Conservation (phyloP, 73 alveolate species). For the Paramecium caudatum region DNA sequence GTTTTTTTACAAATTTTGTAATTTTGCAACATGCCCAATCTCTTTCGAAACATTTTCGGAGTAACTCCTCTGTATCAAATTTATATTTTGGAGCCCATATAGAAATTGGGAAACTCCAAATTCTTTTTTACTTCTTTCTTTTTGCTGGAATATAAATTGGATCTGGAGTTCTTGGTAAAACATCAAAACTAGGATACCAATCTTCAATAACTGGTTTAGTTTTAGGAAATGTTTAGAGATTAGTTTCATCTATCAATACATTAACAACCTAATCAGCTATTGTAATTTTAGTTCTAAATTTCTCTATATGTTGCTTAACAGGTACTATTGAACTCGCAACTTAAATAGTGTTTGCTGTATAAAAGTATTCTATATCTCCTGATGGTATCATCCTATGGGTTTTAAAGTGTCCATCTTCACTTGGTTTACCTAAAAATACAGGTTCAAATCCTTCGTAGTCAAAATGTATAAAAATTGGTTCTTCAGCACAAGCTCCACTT, state of each 20-base stretch:
- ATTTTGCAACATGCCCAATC: slow-evolving; percentile 75
- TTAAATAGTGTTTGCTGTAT: slow-evolving; percentile 58
- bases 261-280: slow-evolving; percentile 37
- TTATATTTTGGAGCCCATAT: slow-evolving; percentile 69
- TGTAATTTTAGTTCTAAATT: slow-evolving; percentile 5
- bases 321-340: slow-evolving; percentile 46
- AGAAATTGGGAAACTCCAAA: slow-evolving; percentile 73
- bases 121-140: slow-evolving; percentile 68
- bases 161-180: slow-evolving; percentile 73
- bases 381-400: slow-evolving; percentile 72
- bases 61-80: slow-evolving; percentile 67
- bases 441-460: slow-evolving; percentile 74
- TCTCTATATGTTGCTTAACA: slow-evolving; percentile 35
- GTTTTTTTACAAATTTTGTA: slow-evolving; percentile 64
- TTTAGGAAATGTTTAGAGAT: neutral
- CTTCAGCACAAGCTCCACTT: slow-evolving; percentile 72
- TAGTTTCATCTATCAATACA: slow-evolving; percentile 65
- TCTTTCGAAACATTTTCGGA: slow-evolving; percentile 71
- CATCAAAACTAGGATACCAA: slow-evolving; percentile 72
- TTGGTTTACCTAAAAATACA: slow-evolving; percentile 63
- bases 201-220: slow-evolving; percentile 61
- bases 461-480: slow-evolving; percentile 74
- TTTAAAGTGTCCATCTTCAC: neutral
- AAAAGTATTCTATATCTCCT: slow-evolving; percentile 68
- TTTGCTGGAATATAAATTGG: slow-evolving; percentile 75